A percentile compares a stretch with the other conserved stretches of the same genome.
Evolutionary conservation across 148 eudicot species (phyloP).

Genomic region (Pouteria glomerata): DNA sequence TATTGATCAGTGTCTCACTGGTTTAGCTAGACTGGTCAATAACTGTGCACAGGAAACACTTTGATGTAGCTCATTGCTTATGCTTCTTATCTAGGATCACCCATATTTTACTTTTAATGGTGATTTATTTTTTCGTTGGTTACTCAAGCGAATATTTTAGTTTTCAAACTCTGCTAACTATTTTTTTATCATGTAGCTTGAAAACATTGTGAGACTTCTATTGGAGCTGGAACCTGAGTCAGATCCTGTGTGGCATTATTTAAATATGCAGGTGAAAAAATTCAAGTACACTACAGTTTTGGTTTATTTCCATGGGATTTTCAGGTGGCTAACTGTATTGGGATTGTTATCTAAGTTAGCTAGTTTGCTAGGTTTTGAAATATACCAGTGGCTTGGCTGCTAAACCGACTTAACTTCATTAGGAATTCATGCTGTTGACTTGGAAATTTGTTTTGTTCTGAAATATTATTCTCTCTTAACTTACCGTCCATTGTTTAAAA

Average conservation of each 20-base stretch:
- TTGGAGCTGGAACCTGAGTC: slow-evolving; percentile 97
- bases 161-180: slow-evolving; percentile 4
- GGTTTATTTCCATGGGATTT: background rate
- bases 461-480: background rate
- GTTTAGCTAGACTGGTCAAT: slow-evolving; percentile 11
- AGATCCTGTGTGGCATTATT: slow-evolving; percentile 95
- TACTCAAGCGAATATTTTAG: no score
- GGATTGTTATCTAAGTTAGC: background rate
- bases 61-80: slow-evolving; percentile 2
- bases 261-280: slow-evolving; percentile 70
- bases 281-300: background rate
- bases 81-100: background rate
- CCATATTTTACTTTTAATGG: no score
- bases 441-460: background rate
- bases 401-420: background rate
- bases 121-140: no score
- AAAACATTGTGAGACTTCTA: slow-evolving; percentile 84
- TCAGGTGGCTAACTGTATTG: background rate
- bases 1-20: no score
- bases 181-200: slow-evolving; percentile 63
- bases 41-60: no score
- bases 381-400: slow-evolving; percentile 50
- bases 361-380: background rate
- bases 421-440: background rate
- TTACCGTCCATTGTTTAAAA: background rate